Conservation (phyloP, 805 yeast genomes). For the Myxozyma geophila region DNA sequence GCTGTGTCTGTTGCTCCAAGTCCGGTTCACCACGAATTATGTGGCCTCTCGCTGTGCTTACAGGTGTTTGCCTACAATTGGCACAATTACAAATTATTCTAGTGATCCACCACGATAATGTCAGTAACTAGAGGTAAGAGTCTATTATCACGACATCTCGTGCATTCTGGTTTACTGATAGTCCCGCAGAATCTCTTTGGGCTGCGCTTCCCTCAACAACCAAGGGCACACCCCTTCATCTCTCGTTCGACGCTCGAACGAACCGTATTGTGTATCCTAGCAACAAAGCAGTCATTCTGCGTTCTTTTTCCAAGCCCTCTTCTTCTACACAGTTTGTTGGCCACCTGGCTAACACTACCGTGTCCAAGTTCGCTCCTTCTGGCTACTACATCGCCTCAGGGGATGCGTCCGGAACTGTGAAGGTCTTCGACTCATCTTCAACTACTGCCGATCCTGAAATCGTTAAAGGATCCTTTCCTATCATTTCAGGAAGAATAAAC, state of each 20-base stretch:
- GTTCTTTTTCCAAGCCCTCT: slow-evolving; percentile 62
- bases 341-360: slow-evolving; percentile 75
- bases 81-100: background rate
- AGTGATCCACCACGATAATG: background rate
- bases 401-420: slow-evolving; percentile 86
- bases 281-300: slow-evolving; percentile 77
- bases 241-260: slow-evolving; percentile 72
- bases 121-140: slow-evolving; percentile 6
- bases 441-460: slow-evolving; percentile 54
- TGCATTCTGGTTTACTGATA: background rate
- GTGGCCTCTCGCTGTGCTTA: too few species aligned
- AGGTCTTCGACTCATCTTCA: slow-evolving; percentile 72
- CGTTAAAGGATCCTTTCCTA: slow-evolving; percentile 71
- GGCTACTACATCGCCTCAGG: slow-evolving; percentile 92
- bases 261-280: slow-evolving; percentile 78
- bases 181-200: slow-evolving; percentile 43
- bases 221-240: slow-evolving; percentile 69
- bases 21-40: too few species aligned
- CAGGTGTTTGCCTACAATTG: background rate
- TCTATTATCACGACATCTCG: background rate
- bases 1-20: too few species aligned
- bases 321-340: slow-evolving; percentile 68
- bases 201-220: slow-evolving; percentile 84
- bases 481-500: slow-evolving; percentile 78
- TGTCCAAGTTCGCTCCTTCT: slow-evolving; percentile 84